Evolutionary conservation across 169 alveolate genomes (phyloP), one percentile per base, ranked within the genome.

Genomic region (Plasmodium reichenowi): DNA sequence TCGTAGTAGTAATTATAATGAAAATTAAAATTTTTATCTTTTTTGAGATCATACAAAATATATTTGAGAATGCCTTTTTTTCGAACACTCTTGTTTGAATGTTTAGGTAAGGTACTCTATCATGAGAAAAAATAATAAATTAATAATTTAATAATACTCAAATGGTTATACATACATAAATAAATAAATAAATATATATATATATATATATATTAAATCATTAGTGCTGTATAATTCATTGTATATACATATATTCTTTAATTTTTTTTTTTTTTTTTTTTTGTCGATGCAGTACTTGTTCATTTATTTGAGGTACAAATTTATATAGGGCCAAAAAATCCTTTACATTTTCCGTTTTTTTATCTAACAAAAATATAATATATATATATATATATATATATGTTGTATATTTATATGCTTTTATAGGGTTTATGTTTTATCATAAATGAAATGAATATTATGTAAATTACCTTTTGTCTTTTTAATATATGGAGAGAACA

Each of bases 281-380:
- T 29, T n/a, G 38, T 45, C 22, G 17, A 7, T 59, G 17, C 13
- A 43, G 3, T 7, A 80, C 90, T 47, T 80, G 90, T 54, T 80
- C 76, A 32, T 45, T 59, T 66, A 80, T 80, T 66, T 67, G 52
- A 10, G 90, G 90, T 32, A 80, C 22, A 26, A 80, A 80, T 38
- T 80, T 80, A 58, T 80, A 80, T 43, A 59, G 68, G n/a, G 90
- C 78, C 32, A 80, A 63, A 71, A 80, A 80, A 32, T 80, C 90
- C 63, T 80, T 80, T 60, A 80, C 62, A 62, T 67, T 71, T 80
- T 80, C 90, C 24, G 70, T 47, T 48, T 59, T 72, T 80, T 43
- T 54, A 58, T 80, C 90, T 80, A 60, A n/a, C 43, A 54, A 64
- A 45, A 67, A 56, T 2, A 67, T 52, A 6, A 48, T 22, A 20